Base-by-base conservation (phyloP, 1,284 basidiomycete genomes). In the Ganoderma meredithae region DNA sequence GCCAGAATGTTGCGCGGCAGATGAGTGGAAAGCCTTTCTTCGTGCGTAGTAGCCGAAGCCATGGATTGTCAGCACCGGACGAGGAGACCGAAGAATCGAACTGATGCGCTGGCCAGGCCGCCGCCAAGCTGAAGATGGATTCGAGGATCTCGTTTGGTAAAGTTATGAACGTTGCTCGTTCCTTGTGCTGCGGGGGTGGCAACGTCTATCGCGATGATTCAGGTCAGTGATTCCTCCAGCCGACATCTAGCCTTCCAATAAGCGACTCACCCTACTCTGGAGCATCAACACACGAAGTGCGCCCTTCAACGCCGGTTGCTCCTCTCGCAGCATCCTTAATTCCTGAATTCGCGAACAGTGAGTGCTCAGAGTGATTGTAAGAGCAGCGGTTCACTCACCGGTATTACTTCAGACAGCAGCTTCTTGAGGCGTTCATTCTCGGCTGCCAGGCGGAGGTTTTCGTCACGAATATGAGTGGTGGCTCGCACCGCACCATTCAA, bases 1-100 rank as follows among this genome's bases (percentile, higher is more conserved):
- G 52, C 65, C 61, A 53, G 60, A 44, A 62, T 0, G 39, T 19
- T 33, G 53, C 27, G 9, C 56, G 56, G 52, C 65, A 62, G 22
- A 66, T 22, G n/a, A 62, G 39, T 8, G 65, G 49, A 2, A 66
- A 55, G 1, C 39, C 27, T 13, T 66, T 66, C 53, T 58, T 66
- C 10, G 36, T 25, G 8, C 65, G 52, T 0, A 66, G 0, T 1
- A 31, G 36, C n/a, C 31, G 47, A 0, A 66, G 19, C 60, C 53
- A 66, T 13, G 59, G 64, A 9, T 41, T 43, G 17, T 44, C 4
- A 31, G 53, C 17, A 15, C 63, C 53, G 15, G 55, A 25, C 7
- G 13, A 13, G 17, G 47, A 13, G 17, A 47, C 22, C 9, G 53
- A 58, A 1, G 63, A 55, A 17, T 64, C 55, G 40, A 43, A 44